A percentile compares a stretch with the other conserved stretches of the same genome.
phyloP scores from a whole-genome alignment of 192 early-diverging fungal genomes.

The Entomortierella lignicola region DNA sequence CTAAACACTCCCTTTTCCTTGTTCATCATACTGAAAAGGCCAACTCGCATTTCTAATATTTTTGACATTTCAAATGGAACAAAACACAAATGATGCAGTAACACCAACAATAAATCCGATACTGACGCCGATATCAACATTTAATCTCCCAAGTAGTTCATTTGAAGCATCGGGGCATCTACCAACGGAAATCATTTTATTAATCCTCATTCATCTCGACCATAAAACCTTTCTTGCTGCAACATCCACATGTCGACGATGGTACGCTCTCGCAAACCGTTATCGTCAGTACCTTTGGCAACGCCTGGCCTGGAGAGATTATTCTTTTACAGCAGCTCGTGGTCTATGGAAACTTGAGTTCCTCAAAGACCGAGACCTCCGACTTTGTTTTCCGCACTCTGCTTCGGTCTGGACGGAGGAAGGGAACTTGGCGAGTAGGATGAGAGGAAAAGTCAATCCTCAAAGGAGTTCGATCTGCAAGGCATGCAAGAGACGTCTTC shows the following conservation, averaged over 20 bases:
- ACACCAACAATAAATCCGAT: too few relatives aligned
- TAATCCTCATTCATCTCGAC: constrained; percentile 39
- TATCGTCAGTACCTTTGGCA: constrained; percentile 42
- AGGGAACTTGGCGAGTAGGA: background rate
- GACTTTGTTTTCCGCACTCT: constrained; percentile 10
- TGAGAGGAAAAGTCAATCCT: background rate
- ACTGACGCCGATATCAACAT: background rate
- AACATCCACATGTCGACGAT: constrained; percentile 21
- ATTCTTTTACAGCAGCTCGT: constrained; percentile 29
- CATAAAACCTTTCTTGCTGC: constrained; percentile 29
- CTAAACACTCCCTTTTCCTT: too few relatives aligned
- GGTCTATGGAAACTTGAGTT: constrained; percentile 47
- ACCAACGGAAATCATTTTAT: constrained; percentile 36
- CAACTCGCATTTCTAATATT: too few relatives aligned
- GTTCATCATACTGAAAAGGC: too few relatives aligned
- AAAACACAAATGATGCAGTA: too few relatives aligned
- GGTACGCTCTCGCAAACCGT: constrained; percentile 23
- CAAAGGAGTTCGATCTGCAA: too few relatives aligned
- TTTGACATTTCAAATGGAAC: too few relatives aligned
- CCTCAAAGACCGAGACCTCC: constrained; percentile 21
- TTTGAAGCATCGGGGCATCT: constrained; percentile 1
- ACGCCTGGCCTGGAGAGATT: constrained; percentile 24
- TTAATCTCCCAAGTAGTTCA: background rate
- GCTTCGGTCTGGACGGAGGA: background rate
- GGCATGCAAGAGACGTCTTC: too few relatives aligned